Base-by-base conservation (phyloP, 2,329 filamentous ascomycete species). In the Aspergillus sp. region DNA sequence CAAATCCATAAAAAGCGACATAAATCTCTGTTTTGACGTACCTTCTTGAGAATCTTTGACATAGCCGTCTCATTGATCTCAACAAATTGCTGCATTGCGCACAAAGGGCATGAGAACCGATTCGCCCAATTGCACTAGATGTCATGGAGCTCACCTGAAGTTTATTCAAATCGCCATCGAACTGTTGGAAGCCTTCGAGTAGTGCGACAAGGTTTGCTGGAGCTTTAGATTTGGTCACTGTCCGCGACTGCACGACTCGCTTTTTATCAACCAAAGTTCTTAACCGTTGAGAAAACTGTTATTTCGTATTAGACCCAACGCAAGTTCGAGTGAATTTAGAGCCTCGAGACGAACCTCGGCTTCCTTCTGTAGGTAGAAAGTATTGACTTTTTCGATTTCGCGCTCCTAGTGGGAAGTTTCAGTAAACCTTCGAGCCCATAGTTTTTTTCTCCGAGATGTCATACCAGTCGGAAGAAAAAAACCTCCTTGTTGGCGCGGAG, bases 1-100 rank as follows among this genome's bases (percentile, higher is more conserved):
- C 17, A 56, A 30, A 58, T 57, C 20, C 56, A 22, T 11, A 22
- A 9, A 32, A 17, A 12, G 15, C 13, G 11, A 18, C 24, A 20
- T 18, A 50, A 66, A 61, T 56, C 53, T 53, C 48, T 53, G 48
- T 39, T 42, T 55, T 15, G 57, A 73, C 79, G 59, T 70, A 87
- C 85, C 83, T 99, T 99, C 79, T 99, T 99, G 62, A 99, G 80
- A 58, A 99, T 99, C 76, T 99, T 99, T 26, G 93, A 97, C 74
- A 98, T 97, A 15, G 93, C 95, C 2, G 91, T 97, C 69, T 95
- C 93, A 72, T 99, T 99, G 71, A 98, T 90, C 74, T 98, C 93
- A 63, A 99, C 92, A 75, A 98, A 99, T 80, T 98, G 95, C 80
- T 97, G 36, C 13, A 66, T 48, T 6, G 5, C 8, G n/a, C 34